phyloP scores from a whole-genome alignment of 2,329 filamentous ascomycete genomes.

The Colletotrichum graminicola region DNA sequence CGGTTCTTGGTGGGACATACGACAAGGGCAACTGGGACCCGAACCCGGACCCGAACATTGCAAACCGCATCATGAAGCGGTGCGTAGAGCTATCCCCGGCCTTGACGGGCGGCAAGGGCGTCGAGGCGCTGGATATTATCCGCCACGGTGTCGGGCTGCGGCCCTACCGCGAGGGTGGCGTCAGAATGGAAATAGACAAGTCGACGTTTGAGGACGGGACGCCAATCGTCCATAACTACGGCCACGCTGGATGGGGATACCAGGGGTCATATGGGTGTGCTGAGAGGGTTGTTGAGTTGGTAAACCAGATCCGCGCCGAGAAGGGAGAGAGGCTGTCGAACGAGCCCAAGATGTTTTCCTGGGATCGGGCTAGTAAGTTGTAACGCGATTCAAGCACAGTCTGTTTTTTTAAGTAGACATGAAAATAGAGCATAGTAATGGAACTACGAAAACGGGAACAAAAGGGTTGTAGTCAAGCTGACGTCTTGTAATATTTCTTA shows the following conservation, averaged over 20 bases:
- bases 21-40: slow-evolving; percentile 84
- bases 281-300: slow-evolving; percentile 73
- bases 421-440: not conserved
- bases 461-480: not conserved
- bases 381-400: not conserved
- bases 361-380: slow-evolving; percentile 39
- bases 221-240: slow-evolving; percentile 84
- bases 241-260: slow-evolving; percentile 84
- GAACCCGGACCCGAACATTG: slow-evolving; percentile 82
- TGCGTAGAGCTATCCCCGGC: slow-evolving; percentile 73
- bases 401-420: not conserved
- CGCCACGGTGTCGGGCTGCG: slow-evolving; percentile 86
- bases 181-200: slow-evolving; percentile 79
- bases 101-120: slow-evolving; percentile 73
- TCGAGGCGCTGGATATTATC: slow-evolving; percentile 80
- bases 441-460: not conserved
- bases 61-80: slow-evolving; percentile 86
- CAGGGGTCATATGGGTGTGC: slow-evolving; percentile 79
- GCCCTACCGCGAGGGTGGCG: slow-evolving; percentile 79
- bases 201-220: slow-evolving; percentile 66
- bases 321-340: slow-evolving; percentile 47
- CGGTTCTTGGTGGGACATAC: slow-evolving; percentile 87
- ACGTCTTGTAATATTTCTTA: not conserved
- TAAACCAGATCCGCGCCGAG: slow-evolving; percentile 67
- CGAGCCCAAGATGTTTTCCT: slow-evolving; percentile 50